These are phyloP conservation scores for Waltergamsia citrina DNA, from an alignment of 2,329 filamentous ascomycete species.

Conservation along the genomic window DNA sequence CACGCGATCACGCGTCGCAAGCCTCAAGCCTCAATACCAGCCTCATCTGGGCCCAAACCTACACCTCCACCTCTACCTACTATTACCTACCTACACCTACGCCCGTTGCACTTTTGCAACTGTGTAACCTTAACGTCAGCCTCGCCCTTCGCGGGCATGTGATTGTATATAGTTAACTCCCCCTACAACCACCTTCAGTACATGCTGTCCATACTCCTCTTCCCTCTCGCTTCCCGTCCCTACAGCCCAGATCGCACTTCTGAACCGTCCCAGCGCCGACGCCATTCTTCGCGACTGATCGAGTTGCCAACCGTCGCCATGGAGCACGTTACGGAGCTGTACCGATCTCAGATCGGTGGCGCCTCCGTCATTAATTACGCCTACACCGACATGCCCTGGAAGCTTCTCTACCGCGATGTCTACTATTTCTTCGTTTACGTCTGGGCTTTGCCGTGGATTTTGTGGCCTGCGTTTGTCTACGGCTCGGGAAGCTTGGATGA, in stretches of 20 bases:
- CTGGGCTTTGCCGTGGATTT: slow-evolving; percentile 49
- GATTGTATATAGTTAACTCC: background rate
- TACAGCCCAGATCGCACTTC: background rate
- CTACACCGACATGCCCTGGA: slow-evolving; percentile 48
- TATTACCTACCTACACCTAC: too few species aligned
- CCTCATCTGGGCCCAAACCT: too few species aligned
- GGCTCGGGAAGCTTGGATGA: slow-evolving; percentile 51
- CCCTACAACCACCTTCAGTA: background rate
- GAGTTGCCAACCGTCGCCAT: slow-evolving; percentile 14
- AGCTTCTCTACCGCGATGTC: slow-evolving; percentile 41
- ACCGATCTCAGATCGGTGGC: slow-evolving; percentile 49
- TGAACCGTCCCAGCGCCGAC: background rate
- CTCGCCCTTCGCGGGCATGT: background rate
- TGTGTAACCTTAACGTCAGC: background rate
- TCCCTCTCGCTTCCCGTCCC: background rate
- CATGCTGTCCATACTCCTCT: background rate
- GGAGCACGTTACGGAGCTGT: slow-evolving; percentile 35
- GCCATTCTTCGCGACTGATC: background rate
- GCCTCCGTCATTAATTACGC: slow-evolving; percentile 48
- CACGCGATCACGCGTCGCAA: too few species aligned
- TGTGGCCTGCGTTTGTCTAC: slow-evolving; percentile 46
- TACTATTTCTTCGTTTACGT: slow-evolving; percentile 43
- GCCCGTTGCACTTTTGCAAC: too few species aligned
- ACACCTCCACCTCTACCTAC: too few species aligned
- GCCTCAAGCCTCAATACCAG: too few species aligned